phyloP scores from a whole-genome alignment of 2,329 filamentous ascomycete genomes.

The Bipolaris zeicola region DNA sequence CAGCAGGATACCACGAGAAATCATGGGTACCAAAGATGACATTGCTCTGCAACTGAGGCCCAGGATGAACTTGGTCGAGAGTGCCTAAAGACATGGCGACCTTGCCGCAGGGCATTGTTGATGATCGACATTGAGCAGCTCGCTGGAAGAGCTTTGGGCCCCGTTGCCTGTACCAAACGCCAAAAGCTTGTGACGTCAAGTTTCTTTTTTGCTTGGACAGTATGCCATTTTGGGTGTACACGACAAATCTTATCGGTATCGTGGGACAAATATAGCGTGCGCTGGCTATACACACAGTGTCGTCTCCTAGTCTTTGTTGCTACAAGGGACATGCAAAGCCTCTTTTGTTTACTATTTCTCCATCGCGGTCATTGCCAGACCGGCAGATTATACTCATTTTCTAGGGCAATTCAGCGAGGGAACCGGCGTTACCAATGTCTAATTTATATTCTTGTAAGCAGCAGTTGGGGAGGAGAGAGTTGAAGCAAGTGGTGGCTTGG shows the following conservation, averaged over 20 bases:
- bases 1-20: constrained; percentile 79
- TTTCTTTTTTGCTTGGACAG: constrained; percentile 16
- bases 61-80: constrained; percentile 57
- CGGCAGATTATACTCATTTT: constrained; percentile 21
- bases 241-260: constrained; percentile 37
- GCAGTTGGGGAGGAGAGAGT: neutral
- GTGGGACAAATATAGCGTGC: constrained; percentile 39
- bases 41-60: constrained; percentile 64
- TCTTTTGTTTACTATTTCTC: constrained; percentile 17
- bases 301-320: constrained; percentile 4
- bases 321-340: constrained; percentile 12
- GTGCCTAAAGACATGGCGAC: constrained; percentile 29
- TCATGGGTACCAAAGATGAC: constrained; percentile 77
- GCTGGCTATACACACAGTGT: constrained; percentile 20
- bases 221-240: constrained; percentile 23
- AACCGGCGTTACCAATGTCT: constrained; percentile 29
- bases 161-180: constrained; percentile 9
- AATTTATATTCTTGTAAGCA: constrained; percentile 27
- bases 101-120: constrained; percentile 11
- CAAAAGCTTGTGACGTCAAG: constrained; percentile 33
- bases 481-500: constrained; percentile 5
- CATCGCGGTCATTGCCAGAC: constrained; percentile 22
- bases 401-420: constrained; percentile 25
- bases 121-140: constrained; percentile 28
- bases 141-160: constrained; percentile 40